phyloP scores from a whole-genome alignment of 306 rosid genomes.

The Biancaea sappan region DNA sequence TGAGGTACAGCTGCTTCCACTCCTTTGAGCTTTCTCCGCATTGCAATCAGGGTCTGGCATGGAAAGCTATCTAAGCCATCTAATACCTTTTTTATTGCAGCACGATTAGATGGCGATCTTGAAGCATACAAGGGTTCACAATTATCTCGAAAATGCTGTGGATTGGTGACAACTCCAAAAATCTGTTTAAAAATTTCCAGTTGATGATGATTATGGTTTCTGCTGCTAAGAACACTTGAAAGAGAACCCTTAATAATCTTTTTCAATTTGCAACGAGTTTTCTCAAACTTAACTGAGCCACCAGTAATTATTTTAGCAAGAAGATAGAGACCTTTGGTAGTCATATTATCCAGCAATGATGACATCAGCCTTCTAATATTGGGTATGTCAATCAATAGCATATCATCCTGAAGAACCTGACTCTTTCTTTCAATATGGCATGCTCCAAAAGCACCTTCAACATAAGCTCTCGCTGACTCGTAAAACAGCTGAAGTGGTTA shows the following conservation, averaged over 20 bases:
- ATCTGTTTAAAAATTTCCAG: constrained; percentile 42
- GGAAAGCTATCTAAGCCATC: constrained; percentile 49
- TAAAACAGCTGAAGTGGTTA: constrained; percentile 64
- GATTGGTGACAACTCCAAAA: constrained; percentile 56
- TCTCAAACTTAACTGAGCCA: constrained; percentile 47
- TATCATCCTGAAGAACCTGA: constrained; percentile 43
- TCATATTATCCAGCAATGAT: constrained; percentile 62
- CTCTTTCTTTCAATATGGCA: constrained; percentile 34
- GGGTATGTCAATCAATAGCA: constrained; percentile 20
- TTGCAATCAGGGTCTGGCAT: constrained; percentile 57
- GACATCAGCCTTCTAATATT: constrained; percentile 38
- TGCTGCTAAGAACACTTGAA: constrained; percentile 42
- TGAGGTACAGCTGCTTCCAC: constrained; percentile 43
- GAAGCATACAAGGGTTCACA: constrained; percentile 36
- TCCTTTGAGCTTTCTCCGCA: constrained; percentile 68
- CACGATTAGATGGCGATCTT: constrained; percentile 35
- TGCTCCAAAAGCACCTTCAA: constrained; percentile 61
- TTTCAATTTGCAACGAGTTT: constrained; percentile 71
- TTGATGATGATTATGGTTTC: constrained; percentile 28
- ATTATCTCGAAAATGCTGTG: constrained; percentile 48
- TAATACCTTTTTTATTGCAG: constrained; percentile 50
- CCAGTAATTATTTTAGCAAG: constrained; percentile 56
- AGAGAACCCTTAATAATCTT: constrained; percentile 49
- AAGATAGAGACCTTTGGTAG: constrained; percentile 65
- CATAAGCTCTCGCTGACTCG: constrained; percentile 55